Percentiles rank a stretch among this genome's conserved stretches.
Evolutionary conservation across 306 rosid genomes (phyloP).

Genomic region (Vigna unguiculata): DNA sequence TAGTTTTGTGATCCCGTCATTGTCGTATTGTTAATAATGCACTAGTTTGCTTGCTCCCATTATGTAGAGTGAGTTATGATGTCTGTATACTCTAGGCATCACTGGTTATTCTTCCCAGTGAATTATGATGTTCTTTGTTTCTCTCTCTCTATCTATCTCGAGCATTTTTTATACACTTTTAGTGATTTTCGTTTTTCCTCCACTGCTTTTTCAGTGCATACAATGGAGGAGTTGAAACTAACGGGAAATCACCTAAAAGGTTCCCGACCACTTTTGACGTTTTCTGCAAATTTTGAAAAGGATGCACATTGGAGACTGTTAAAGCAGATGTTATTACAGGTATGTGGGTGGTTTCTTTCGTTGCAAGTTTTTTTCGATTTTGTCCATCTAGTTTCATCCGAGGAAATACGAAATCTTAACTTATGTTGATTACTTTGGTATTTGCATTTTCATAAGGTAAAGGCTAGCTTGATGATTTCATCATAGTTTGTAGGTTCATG

Average conservation of each 20-base stretch:
- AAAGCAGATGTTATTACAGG: slow-evolving; percentile 92
- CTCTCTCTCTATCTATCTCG: background rate
- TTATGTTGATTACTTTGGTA: background rate
- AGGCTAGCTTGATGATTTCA: slow-evolving; percentile 7
- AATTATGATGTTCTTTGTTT: background rate
- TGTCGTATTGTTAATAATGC: background rate
- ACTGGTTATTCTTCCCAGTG: slow-evolving; percentile 2
- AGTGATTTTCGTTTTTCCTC: slow-evolving; percentile 12
- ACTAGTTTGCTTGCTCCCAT: background rate
- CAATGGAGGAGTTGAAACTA: slow-evolving; percentile 94
- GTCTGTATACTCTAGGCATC: background rate
- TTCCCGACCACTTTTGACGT: slow-evolving; percentile 89
- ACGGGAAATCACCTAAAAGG: slow-evolving; percentile 89
- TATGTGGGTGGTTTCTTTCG: slow-evolving; percentile 41
- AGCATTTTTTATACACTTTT: background rate
- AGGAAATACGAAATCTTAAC: background rate
- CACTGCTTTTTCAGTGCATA: slow-evolving; percentile 72
- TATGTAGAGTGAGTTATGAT: background rate
- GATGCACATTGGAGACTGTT: slow-evolving; percentile 89
- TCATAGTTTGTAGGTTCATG: slow-evolving; percentile 9
- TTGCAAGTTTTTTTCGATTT: slow-evolving; percentile 2
- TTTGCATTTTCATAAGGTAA: background rate
- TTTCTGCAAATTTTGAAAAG: slow-evolving; percentile 86
- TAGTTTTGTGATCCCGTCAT: slow-evolving; percentile 45
- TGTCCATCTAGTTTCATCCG: slow-evolving; percentile 25